A percentile compares a stretch with the other conserved stretches of the same genome.
These are phyloP conservation scores for Colletotrichum lindemuthianum DNA, from an alignment of 2,329 filamentous ascomycete species.

Conservation along the genomic window DNA sequence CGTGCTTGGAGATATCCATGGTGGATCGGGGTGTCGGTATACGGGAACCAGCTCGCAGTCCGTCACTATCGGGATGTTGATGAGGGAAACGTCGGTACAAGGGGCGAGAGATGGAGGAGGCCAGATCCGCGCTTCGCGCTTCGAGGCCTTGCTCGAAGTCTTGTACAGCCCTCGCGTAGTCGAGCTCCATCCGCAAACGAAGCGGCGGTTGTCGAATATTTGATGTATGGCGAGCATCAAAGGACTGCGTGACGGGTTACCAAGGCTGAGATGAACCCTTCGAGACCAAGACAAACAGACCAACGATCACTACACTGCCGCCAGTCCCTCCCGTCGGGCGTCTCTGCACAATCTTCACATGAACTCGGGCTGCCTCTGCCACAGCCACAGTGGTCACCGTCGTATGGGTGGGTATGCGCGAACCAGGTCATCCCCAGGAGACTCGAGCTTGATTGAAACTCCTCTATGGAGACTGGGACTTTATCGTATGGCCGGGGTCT, in stretches of 20 bases:
- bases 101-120: background rate
- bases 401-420: background rate
- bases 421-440: slow-evolving; percentile 20
- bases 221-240: background rate
- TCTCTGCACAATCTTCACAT: background rate
- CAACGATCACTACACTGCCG: background rate
- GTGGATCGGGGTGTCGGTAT: slow-evolving; percentile 7
- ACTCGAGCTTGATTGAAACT: slow-evolving; percentile 32
- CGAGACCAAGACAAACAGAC: background rate
- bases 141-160: slow-evolving; percentile 23
- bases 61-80: background rate
- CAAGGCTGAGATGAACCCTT: slow-evolving; percentile 25
- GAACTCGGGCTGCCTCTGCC: background rate
- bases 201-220: background rate
- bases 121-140: slow-evolving; percentile 3
- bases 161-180: slow-evolving; percentile 4
- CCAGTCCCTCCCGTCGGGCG: background rate
- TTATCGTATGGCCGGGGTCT: background rate
- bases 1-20: slow-evolving; percentile 38
- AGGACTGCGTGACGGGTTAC: background rate
- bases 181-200: background rate
- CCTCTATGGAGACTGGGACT: slow-evolving; percentile 6
- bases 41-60: slow-evolving; percentile 24
- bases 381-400: slow-evolving; percentile 1
- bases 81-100: background rate